Evolutionary conservation across 768 basidiomycete species (phyloP).

Genomic region (Termitomyces eurrhizus): DNA sequence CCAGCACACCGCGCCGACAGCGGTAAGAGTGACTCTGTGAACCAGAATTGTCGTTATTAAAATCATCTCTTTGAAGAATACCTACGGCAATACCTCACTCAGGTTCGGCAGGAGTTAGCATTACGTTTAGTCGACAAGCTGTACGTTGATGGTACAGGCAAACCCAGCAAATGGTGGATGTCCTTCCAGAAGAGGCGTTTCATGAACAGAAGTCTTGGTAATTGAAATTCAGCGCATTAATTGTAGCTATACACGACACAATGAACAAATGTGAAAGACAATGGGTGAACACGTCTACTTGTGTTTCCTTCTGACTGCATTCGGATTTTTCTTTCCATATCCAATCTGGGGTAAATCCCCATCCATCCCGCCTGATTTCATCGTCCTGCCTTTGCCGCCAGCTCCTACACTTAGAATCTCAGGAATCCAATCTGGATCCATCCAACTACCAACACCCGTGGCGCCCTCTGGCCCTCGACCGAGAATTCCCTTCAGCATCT

Average conservation of each 20-base stretch:
- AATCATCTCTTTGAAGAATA: slow-evolving; percentile 52
- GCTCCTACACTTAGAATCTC: slow-evolving; percentile 66
- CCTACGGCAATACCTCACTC: slow-evolving; percentile 86
- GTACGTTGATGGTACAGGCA: slow-evolving; percentile 90
- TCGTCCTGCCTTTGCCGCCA: slow-evolving; percentile 67
- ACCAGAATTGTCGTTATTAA: slow-evolving; percentile 7
- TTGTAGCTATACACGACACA: slow-evolving; percentile 10
- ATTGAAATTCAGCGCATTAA: slow-evolving; percentile 35
- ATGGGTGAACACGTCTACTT: slow-evolving; percentile 35
- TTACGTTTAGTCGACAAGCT: slow-evolving; percentile 81
- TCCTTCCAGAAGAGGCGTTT: slow-evolving; percentile 97
- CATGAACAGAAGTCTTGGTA: slow-evolving; percentile 87
- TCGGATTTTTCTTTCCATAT: slow-evolving; percentile 86
- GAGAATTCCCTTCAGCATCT: slow-evolving; percentile 61
- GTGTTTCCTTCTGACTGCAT: slow-evolving; percentile 59
- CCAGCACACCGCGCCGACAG: slow-evolving; percentile 75
- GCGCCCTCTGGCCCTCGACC: slow-evolving; percentile 43
- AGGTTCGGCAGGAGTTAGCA: slow-evolving; percentile 91
- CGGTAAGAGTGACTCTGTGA: slow-evolving; percentile 42
- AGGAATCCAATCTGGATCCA: slow-evolving; percentile 94
- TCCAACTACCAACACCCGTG: slow-evolving; percentile 71
- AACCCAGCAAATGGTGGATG: slow-evolving; percentile 99
- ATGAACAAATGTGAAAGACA: slow-evolving; percentile 16
- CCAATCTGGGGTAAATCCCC: slow-evolving; percentile 82
- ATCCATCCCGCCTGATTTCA: slow-evolving; percentile 46